These are phyloP conservation scores for Pseudogymnoascus sp. DNA, from an alignment of 2,329 filamentous ascomycete genomes.

Conservation along the genomic window DNA sequence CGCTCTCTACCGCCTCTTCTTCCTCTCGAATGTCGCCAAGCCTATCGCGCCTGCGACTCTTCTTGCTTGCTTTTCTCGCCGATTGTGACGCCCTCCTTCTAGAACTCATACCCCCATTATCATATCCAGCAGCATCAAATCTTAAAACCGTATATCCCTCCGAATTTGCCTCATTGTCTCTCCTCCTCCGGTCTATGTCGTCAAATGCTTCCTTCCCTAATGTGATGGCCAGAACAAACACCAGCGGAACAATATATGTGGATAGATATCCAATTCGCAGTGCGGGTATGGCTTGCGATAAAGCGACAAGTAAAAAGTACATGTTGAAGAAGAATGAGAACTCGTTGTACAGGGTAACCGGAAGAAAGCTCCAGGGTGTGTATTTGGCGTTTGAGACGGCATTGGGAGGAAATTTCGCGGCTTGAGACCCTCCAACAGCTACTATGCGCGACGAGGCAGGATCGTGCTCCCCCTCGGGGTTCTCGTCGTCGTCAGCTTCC, in stretches of 20 bases:
- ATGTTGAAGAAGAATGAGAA: constrained; percentile 99
- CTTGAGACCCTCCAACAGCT: constrained; percentile 66
- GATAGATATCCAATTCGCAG: constrained; percentile 89
- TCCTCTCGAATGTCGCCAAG: constrained; percentile 65
- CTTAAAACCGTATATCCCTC: constrained; percentile 75
- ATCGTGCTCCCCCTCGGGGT: constrained; percentile 49
- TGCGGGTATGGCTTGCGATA: constrained; percentile 86
- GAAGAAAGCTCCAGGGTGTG: constrained; percentile 87
- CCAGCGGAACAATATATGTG: constrained; percentile 87
- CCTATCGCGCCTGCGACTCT: constrained; percentile 36
- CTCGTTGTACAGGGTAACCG: constrained; percentile 92
- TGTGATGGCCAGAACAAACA: constrained; percentile 86
- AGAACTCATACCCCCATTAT: constrained; percentile 29
- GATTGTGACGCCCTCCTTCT: constrained; percentile 43
- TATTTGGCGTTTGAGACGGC: constrained; percentile 96
- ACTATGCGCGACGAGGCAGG: constrained; percentile 67
- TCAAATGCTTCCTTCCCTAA: constrained; percentile 94
- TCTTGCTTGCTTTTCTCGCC: constrained; percentile 28
- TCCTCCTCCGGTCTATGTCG: constrained; percentile 75
- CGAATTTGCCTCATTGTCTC: constrained; percentile 90
- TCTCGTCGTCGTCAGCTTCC: constrained; percentile 31
- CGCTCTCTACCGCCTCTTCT: constrained; percentile 46
- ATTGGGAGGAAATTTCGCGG: constrained; percentile 77
- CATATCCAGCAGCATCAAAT: constrained; percentile 52
- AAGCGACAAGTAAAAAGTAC: constrained; percentile 91